A percentile compares a stretch with the other conserved stretches of the same genome.
These are phyloP conservation scores for Spencermartinsiella europaea DNA, from an alignment of 805 yeast genomes.

Conservation along the genomic window DNA sequence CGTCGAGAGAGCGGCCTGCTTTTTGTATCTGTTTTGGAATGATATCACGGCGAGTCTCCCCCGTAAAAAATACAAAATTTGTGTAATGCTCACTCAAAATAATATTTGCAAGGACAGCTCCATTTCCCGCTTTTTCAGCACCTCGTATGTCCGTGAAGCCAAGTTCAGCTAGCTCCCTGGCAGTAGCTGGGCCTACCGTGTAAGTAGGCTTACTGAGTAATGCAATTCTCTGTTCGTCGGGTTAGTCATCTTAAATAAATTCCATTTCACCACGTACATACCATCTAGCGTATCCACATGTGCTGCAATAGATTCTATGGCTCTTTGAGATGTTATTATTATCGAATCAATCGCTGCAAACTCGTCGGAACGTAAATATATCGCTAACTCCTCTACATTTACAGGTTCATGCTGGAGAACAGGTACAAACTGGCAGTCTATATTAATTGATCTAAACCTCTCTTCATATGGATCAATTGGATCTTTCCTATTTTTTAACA, in stretches of 20 bases:
- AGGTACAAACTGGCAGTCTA: constrained; percentile 59
- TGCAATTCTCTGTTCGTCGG: constrained; percentile 11
- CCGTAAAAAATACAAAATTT: constrained; percentile 64
- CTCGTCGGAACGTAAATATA: constrained; percentile 39
- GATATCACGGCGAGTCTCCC: constrained; percentile 75
- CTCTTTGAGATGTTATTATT: constrained; percentile 85
- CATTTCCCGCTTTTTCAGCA: constrained; percentile 77
- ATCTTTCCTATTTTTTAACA: constrained; percentile 67
- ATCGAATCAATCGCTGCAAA: constrained; percentile 45
- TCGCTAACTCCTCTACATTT: constrained; percentile 41
- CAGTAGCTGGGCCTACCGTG: constrained; percentile 92
- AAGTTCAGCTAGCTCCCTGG: constrained; percentile 45
- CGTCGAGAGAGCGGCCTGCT: constrained; percentile 44
- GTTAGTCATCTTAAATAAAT: no score
- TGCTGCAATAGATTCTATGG: constrained; percentile 60
- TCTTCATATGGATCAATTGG: constrained; percentile 65
- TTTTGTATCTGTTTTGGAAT: constrained; percentile 56
- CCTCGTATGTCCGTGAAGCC: constrained; percentile 73
- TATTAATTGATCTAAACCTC: constrained; percentile 35
- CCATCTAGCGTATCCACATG: neutral
- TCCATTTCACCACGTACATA: neutral
- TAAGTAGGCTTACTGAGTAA: constrained; percentile 44
- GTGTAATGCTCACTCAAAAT: constrained; percentile 38
- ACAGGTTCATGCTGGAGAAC: constrained; percentile 60
- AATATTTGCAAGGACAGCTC: constrained; percentile 59